Evolutionary conservation across 805 yeast genomes (phyloP).

Genomic region (Maudiozyma serrabonitensis): DNA sequence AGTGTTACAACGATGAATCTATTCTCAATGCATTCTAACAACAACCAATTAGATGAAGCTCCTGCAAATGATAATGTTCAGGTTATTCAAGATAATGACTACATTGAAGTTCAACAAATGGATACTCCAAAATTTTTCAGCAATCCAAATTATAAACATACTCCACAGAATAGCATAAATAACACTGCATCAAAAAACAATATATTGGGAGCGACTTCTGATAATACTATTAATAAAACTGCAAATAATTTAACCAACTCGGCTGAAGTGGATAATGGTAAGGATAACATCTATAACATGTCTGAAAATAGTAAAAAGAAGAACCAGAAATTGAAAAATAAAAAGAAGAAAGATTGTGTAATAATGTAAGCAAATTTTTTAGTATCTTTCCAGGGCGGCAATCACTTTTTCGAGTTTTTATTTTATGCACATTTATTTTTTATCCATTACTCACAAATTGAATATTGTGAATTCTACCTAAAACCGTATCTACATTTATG

Average conservation of each 20-base stretch:
- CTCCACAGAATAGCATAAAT: neutral
- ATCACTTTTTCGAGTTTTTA: too few species aligned
- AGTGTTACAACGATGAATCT: constrained; percentile 19
- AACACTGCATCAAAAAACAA: neutral
- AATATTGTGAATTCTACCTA: too few species aligned
- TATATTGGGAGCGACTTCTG: too few species aligned
- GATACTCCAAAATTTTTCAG: neutral
- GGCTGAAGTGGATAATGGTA: neutral
- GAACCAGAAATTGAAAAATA: constrained; percentile 2
- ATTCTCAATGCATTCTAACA: constrained; percentile 6
- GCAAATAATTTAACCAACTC: neutral
- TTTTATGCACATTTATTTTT: too few species aligned
- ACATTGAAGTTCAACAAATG: constrained; percentile 1
- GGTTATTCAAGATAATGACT: neutral
- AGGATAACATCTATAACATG: neutral
- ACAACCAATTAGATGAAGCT: neutral
- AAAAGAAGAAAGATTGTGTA: constrained; percentile 11
- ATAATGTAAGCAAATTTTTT: constrained; percentile 10
- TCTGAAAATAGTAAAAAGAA: neutral
- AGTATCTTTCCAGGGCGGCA: neutral
- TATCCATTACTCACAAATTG: too few species aligned
- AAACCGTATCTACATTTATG: too few species aligned
- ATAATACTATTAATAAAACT: neutral
- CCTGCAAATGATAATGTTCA: neutral
- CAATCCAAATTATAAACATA: neutral